Evolutionary conservation across 352 stramenopile species (phyloP).

Genomic region (Pythium chondricola): DNA sequence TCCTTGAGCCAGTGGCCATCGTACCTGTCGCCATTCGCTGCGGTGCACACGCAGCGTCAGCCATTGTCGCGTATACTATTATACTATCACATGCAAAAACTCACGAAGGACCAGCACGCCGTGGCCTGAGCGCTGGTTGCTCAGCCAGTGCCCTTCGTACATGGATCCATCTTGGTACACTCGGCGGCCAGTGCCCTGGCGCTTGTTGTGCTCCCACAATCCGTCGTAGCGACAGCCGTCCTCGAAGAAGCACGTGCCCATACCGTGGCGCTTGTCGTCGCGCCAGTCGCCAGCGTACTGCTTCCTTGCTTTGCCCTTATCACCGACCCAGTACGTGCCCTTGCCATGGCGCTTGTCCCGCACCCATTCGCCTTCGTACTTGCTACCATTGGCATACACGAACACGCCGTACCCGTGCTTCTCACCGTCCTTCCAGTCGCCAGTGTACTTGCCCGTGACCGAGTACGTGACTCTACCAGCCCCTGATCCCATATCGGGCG

Average conservation of each 20-base stretch:
- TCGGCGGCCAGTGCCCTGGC: slow-evolving; percentile 73
- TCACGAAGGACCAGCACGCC: slow-evolving; percentile 58
- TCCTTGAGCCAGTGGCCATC: slow-evolving; percentile 84
- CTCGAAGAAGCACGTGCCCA: slow-evolving; percentile 78
- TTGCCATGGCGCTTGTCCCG: slow-evolving; percentile 77
- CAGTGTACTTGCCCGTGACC: slow-evolving; percentile 85
- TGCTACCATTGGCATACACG: slow-evolving; percentile 86
- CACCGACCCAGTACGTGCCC: slow-evolving; percentile 73
- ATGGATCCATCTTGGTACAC: slow-evolving; percentile 80
- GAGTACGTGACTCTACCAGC: slow-evolving; percentile 47
- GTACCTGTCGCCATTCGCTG: slow-evolving; percentile 82
- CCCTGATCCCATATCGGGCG: slow-evolving; percentile 24
- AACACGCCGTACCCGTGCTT: slow-evolving; percentile 91
- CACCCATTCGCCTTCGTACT: slow-evolving; percentile 86
- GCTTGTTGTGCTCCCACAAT: slow-evolving; percentile 67
- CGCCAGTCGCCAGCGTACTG: slow-evolving; percentile 82
- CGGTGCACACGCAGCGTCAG: background rate
- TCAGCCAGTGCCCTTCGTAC: slow-evolving; percentile 83
- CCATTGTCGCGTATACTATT: too few relatives aligned
- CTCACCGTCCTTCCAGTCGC: slow-evolving; percentile 90
- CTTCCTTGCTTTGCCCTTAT: slow-evolving; percentile 65
- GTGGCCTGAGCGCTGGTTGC: slow-evolving; percentile 66
- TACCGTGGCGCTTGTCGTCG: slow-evolving; percentile 61
- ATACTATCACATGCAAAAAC: too few relatives aligned
- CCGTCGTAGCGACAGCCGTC: slow-evolving; percentile 81